A percentile compares a stretch with the other conserved stretches of the same genome.
Conservation (phyloP, 129 eudicot species). For the Gnaphalium uliginosum region DNA sequence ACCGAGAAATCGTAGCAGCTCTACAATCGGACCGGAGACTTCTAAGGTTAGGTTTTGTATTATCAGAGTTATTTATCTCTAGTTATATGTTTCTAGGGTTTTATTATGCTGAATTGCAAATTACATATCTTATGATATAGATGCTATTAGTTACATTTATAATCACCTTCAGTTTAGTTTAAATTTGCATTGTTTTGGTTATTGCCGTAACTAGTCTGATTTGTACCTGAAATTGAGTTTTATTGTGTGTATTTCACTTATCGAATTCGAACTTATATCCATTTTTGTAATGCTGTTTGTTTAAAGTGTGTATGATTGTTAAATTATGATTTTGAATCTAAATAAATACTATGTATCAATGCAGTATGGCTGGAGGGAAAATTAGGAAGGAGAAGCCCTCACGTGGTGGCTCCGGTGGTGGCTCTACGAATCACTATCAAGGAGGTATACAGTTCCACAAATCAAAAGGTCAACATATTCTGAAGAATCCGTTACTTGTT, state of each 20-base stretch:
- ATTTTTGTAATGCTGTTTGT: neutral
- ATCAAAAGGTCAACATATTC: constrained; percentile 91
- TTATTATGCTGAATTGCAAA: neutral
- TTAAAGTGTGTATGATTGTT: neutral
- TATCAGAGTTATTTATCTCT: no score
- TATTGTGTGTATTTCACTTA: neutral
- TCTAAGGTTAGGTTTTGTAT: neutral
- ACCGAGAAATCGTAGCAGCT: neutral
- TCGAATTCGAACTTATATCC: neutral
- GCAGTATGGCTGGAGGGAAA: constrained; percentile 91
- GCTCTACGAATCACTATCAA: constrained; percentile 63
- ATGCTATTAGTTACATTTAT: neutral
- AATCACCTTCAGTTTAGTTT: neutral
- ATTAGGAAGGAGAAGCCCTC: constrained; percentile 60
- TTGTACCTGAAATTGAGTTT: neutral
- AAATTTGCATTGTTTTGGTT: no score
- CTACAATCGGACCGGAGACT: neutral
- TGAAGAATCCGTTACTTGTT: constrained; percentile 77
- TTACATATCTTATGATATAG: neutral
- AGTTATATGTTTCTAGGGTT: neutral
- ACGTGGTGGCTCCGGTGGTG: constrained; percentile 40
- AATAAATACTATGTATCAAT: neutral
- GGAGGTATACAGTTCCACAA: constrained; percentile 94
- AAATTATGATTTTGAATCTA: neutral
- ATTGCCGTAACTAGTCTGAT: neutral